Base-by-base conservation (phyloP, 2,329 filamentous ascomycete genomes). In the Emydomyces testavorans region DNA sequence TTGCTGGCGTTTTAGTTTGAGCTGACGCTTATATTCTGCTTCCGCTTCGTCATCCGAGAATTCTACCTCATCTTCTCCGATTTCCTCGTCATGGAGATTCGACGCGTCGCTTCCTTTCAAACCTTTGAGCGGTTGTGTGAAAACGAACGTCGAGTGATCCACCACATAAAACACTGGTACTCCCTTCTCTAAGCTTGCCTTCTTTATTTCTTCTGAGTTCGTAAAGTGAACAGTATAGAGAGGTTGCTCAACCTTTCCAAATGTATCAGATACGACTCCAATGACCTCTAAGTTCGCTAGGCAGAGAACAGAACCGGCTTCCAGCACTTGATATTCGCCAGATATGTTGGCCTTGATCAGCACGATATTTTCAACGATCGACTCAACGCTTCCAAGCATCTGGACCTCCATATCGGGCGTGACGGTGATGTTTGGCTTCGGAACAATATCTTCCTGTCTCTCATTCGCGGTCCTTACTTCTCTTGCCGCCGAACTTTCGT, bases 21-120 rank as follows among this genome's bases (percentile, higher is more conserved):
- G 58, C 51, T 75, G 74, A 49, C 77, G 71, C 68, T 83, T 93
- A 62, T 87, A 79, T 57, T 88, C 85, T 6, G 83, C 83, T 65
- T 98, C 92, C 56, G 85, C 84, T 66, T 98, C 92, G 58, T 98
- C 92, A 56, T 98, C 92, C 0, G 90, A 95, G 63, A 96, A 96
- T 61, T 96, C 92, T 57, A 87, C 77, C 62, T 96, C 90, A 31
- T 94, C 85, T 26, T 84, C 82, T 13, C 70, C 80, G 6, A 88
- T 76, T 67, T 96, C 90, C 64, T 98, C 92, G 56, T 96, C 92
- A 64, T 94, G 84, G 47, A 94, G 75, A 62, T 96, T 96, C 44
- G 87, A 94, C 6, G 92, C 90, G 65, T 98, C 92, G 7, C 87
- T 92, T 51, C 88, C 87, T 68, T 94, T 96, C 58, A 83, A 63